Evolutionary conservation across 306 rosid genomes (phyloP).

Genomic region (Lupinus albus): DNA sequence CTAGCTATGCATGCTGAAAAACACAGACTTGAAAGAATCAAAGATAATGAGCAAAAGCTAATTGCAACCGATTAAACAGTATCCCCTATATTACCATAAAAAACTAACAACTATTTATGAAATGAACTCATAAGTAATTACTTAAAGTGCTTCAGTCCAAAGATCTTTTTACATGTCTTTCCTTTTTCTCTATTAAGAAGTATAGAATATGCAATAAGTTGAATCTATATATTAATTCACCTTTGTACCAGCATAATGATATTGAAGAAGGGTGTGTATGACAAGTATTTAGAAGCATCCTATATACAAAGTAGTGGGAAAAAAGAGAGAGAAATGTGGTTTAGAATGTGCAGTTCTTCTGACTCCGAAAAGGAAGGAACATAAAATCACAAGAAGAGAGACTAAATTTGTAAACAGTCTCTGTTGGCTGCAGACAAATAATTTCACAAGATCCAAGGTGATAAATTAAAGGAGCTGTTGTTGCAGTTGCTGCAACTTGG

Average conservation of each 20-base stretch:
- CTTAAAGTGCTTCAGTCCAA: no score
- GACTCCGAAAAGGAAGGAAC: slow-evolving; percentile 62
- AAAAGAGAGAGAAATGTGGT: slow-evolving; percentile 27
- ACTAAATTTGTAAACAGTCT: slow-evolving; percentile 47
- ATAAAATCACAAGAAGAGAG: slow-evolving; percentile 44
- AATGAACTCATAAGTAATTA: no score
- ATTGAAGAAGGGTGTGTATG: slow-evolving; percentile 22
- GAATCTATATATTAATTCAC: not conserved
- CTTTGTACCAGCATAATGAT: slow-evolving; percentile 19
- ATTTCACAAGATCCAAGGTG: slow-evolving; percentile 64
- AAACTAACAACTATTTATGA: not conserved
- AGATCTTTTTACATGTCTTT: no score
- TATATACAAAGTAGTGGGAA: slow-evolving; percentile 39
- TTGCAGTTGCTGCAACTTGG: not conserved
- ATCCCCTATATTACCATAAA: not conserved
- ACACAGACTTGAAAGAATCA: not conserved
- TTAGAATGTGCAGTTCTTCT: slow-evolving; percentile 51
- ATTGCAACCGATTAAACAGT: not conserved
- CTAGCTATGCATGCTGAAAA: no score
- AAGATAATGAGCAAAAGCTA: not conserved
- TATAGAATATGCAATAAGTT: slow-evolving; percentile 9
- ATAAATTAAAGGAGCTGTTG: slow-evolving; percentile 37
- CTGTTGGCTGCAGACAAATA: slow-evolving; percentile 38
- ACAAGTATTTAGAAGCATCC: slow-evolving; percentile 35
- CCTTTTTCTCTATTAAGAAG: not conserved